A percentile compares a stretch with the other conserved stretches of the same genome.
phyloP scores from a whole-genome alignment of 495 filamentous ascomycete species.

The Lepidopterella palustris region DNA sequence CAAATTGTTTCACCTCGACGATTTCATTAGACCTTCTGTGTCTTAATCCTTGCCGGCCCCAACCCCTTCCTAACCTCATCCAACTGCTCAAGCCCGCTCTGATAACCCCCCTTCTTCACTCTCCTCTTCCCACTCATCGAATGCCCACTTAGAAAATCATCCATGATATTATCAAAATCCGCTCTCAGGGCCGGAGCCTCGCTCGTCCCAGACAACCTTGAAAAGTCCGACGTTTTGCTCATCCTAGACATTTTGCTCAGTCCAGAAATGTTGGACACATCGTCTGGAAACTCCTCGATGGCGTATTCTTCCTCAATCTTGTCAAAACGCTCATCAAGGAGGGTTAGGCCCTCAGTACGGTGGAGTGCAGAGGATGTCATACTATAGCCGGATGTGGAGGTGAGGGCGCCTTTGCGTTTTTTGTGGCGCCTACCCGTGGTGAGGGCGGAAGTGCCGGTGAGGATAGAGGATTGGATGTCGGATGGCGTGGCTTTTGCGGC shows the following conservation, averaged over 20 bases:
- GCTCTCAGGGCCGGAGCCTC: conserved; percentile 46
- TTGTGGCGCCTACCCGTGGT: conserved; percentile 63
- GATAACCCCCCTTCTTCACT: conserved; percentile 74
- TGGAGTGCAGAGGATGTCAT: conserved; percentile 90
- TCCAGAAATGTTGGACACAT: conserved; percentile 52
- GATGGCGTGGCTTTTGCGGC: conserved; percentile 48
- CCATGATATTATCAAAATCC: conserved; percentile 84
- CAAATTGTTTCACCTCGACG: too few relatives aligned
- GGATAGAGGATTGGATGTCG: conserved; percentile 63
- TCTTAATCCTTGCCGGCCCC: conserved; percentile 59
- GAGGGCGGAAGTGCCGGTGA: conserved; percentile 63
- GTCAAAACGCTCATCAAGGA: conserved; percentile 87
- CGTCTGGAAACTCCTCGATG: conserved; percentile 33
- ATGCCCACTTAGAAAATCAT: conserved; percentile 82
- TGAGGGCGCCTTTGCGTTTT: conserved; percentile 87
- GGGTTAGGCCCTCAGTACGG: conserved; percentile 79
- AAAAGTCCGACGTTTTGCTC: conserved; percentile 33
- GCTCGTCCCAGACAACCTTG: conserved; percentile 36
- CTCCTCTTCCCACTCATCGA: conserved; percentile 61
- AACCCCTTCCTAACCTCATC: conserved; percentile 81
- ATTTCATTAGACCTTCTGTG: conserved; percentile 16
- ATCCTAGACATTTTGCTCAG: conserved; percentile 48
- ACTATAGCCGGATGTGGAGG: conserved; percentile 84
- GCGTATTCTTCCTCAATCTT: conserved; percentile 75
- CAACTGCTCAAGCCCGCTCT: conserved; percentile 76